Conservation (phyloP, 2,329 filamentous ascomycete species). For the Colletotrichum tropicicola region DNA sequence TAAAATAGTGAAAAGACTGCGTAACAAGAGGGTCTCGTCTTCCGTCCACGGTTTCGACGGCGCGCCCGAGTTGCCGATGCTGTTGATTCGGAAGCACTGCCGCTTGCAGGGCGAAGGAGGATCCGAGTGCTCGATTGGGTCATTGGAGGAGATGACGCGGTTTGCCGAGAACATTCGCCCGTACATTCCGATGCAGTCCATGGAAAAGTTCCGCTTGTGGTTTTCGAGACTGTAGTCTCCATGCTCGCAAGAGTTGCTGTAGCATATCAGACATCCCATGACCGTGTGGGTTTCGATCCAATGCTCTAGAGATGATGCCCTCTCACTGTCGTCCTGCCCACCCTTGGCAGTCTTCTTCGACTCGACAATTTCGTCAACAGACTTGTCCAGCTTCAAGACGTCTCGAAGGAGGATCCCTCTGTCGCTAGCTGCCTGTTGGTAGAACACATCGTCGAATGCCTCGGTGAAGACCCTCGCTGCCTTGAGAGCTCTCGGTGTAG, state of each 20-base stretch:
- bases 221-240: constrained; percentile 64
- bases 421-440: constrained; percentile 39
- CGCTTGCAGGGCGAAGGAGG: constrained; percentile 44
- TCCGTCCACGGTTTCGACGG: constrained; percentile 53
- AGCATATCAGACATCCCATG: constrained; percentile 67
- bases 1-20: constrained; percentile 54
- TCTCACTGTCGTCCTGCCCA: constrained; percentile 42
- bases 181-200: constrained; percentile 44
- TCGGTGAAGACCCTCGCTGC: constrained; percentile 61
- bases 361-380: constrained; percentile 62
- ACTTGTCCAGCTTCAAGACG: constrained; percentile 62
- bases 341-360: constrained; percentile 63
- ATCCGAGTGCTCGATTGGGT: constrained; percentile 5
- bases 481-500: constrained; percentile 49
- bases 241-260: constrained; percentile 68
- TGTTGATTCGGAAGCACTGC: constrained; percentile 51
- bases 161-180: constrained; percentile 29
- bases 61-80: not conserved
- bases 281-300: constrained; percentile 63
- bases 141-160: constrained; percentile 13
- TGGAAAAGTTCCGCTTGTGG: constrained; percentile 62
- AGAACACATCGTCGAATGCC: constrained; percentile 66
- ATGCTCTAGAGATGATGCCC: constrained; percentile 38
- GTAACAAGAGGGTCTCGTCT: constrained; percentile 57
- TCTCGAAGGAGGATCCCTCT: constrained; percentile 58